Percentiles rank a stretch among this genome's conserved stretches.
Conservation (phyloP, 805 yeast genomes). For the Candida quercuum region DNA sequence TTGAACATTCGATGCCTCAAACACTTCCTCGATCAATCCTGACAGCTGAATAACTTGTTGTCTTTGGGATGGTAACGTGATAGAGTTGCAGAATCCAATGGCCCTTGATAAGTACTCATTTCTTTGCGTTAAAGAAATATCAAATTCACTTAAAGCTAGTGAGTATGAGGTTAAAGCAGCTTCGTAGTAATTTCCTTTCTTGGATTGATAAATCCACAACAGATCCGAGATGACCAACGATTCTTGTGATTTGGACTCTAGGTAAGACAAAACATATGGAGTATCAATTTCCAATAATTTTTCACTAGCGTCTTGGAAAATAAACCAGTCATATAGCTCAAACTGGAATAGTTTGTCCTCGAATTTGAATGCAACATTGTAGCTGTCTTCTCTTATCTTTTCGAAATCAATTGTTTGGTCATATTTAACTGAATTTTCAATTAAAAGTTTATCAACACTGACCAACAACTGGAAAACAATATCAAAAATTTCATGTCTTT, state of each 20-base stretch:
- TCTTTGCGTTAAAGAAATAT: constrained; percentile 62
- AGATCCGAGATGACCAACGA: constrained; percentile 74
- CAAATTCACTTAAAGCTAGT: constrained; percentile 70
- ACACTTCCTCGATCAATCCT: constrained; percentile 65
- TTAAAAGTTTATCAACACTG: constrained; percentile 61
- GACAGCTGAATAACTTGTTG: constrained; percentile 72
- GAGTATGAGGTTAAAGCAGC: constrained; percentile 82
- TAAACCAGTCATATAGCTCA: constrained; percentile 89
- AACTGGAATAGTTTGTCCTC: constrained; percentile 86
- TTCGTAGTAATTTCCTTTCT: constrained; percentile 66
- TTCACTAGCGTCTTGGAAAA: constrained; percentile 69
- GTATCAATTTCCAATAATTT: constrained; percentile 77
- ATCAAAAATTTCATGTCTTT: constrained; percentile 57
- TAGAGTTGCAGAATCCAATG: constrained; percentile 85
- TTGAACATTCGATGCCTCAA: constrained; percentile 85
- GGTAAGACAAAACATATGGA: constrained; percentile 70
- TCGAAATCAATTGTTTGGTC: constrained; percentile 26
- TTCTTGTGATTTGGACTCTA: constrained; percentile 59
- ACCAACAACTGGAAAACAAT: constrained; percentile 71
- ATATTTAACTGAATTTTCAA: constrained; percentile 27
- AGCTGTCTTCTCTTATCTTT: constrained; percentile 65
- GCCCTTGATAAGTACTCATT: constrained; percentile 89
- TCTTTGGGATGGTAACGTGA: constrained; percentile 68
- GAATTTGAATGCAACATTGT: constrained; percentile 65
- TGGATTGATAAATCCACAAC: constrained; percentile 86